Percentiles rank a stretch among this genome's conserved stretches.
These are phyloP conservation scores for Phytopythium kandeliae DNA, from an alignment of 352 stramenopile species.

Conservation along the genomic window DNA sequence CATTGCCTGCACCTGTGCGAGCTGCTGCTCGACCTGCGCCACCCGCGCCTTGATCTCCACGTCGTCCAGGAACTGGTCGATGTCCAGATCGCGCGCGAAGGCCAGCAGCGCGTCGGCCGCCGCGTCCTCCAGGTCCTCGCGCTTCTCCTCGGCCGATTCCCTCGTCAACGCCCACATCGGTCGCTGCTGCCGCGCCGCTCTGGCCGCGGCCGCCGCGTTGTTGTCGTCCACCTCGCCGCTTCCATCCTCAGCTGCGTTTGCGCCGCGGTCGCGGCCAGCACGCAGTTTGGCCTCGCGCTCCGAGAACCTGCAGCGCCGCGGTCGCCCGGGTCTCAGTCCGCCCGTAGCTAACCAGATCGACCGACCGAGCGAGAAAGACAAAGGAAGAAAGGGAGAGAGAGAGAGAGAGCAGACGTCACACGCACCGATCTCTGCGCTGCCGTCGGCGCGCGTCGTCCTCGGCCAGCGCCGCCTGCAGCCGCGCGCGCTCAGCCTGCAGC, in stretches of 20 bases:
- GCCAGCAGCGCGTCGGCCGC: slow-evolving; percentile 90
- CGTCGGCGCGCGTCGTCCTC: slow-evolving; percentile 72
- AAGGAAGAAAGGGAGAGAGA: neutral
- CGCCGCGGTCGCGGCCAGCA: slow-evolving; percentile 44
- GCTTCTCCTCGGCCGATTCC: slow-evolving; percentile 71
- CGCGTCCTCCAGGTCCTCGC: slow-evolving; percentile 60
- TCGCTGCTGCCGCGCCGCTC: slow-evolving; percentile 24
- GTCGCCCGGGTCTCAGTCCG: too few species aligned
- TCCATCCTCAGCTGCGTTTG: slow-evolving; percentile 12
- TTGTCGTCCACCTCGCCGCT: slow-evolving; percentile 11
- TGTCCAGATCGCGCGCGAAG: slow-evolving; percentile 92
- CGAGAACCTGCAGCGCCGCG: slow-evolving; percentile 50
- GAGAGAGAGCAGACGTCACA: neutral
- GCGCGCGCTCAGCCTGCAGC: slow-evolving; percentile 87
- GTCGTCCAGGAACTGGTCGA: slow-evolving; percentile 94
- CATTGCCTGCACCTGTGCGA: slow-evolving; percentile 85
- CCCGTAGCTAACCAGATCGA: too few species aligned
- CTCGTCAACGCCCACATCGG: slow-evolving; percentile 93
- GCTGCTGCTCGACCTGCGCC: slow-evolving; percentile 85
- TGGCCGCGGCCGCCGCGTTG: slow-evolving; percentile 15
- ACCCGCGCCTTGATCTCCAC: slow-evolving; percentile 80
- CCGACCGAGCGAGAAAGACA: too few species aligned
- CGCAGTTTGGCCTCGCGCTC: slow-evolving; percentile 77
- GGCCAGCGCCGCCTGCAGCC: slow-evolving; percentile 73
- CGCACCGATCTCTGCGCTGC: slow-evolving; percentile 51